Base-by-base conservation (phyloP, 2,329 filamentous ascomycete genomes). In the Neofusicoccum cordaticola region DNA sequence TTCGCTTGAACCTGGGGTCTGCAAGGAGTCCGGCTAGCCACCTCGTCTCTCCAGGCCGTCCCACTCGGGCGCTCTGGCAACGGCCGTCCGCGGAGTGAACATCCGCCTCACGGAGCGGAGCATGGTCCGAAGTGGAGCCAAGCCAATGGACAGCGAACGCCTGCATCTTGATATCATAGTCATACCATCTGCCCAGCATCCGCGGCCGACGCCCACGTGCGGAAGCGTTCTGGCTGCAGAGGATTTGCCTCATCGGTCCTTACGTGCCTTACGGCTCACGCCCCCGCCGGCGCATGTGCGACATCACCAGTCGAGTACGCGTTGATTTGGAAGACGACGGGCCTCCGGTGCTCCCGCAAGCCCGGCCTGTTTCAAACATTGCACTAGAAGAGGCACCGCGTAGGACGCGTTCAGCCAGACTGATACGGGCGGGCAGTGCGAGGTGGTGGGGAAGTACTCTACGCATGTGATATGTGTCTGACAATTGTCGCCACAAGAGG, bases 401-500 rank as follows among this genome's bases (percentile, higher is more conserved):
- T 19, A 27, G 35, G n/a, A 35, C 19, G 17, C 11, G 12, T 35
- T 42, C 52, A 42, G 17, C 50, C 50, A 35, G 50, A 37, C 31
- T 35, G 37, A 39, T 39, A n/a, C 51, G 35, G 51, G 51, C 22
- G 12, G 19, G 51, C 52, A 44, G 39, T 3, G 56, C 42, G 56
- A 60, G 19, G 42, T 47, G 56, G 56, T 37, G 56, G 56, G 56
- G n/a, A 60, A 47, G 56, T 19, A 60, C 41, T 47, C 56, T 47
- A 60, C 41, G 56, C 56, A 60, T 60, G 56, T 60, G 56, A 60
- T 47, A 47, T 47, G 42, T 60, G 42, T 60, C 56, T 60, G 56
- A 47, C 42, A 47, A 15, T 13, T 17, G 31, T 60, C 42, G 56
- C 56, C 56, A 60, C 39, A 35, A 45, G 19, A 5, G 41, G 53